phyloP scores from a whole-genome alignment of 345 rosid genomes.

The Dovyalis caffra region DNA sequence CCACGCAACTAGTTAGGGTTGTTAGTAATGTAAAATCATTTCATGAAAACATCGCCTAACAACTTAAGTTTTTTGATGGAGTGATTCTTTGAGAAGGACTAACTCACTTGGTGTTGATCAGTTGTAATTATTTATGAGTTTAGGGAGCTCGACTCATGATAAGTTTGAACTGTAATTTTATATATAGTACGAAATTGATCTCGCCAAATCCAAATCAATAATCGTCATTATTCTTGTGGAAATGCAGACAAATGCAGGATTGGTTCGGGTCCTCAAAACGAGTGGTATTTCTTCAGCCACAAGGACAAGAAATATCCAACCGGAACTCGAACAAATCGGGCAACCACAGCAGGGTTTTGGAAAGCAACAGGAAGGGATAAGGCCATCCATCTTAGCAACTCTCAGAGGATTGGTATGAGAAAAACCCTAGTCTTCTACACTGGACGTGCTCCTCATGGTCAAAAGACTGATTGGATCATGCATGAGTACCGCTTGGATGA shows the following conservation, averaged over 20 bases:
- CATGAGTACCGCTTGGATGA: slow-evolving; percentile 95
- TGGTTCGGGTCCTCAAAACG: slow-evolving; percentile 94
- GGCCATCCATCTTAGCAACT: slow-evolving; percentile 68
- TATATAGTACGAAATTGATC: neutral
- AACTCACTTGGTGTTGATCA: neutral
- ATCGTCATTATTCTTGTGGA: neutral
- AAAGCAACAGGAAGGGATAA: slow-evolving; percentile 99
- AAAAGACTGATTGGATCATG: slow-evolving; percentile 99
- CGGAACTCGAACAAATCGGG: slow-evolving; percentile 92
- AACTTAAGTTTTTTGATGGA: neutral
- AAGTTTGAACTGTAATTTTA: neutral
- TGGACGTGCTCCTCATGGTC: slow-evolving; percentile 99
- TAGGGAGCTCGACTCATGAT: neutral
- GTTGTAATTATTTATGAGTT: neutral
- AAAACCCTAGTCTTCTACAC: slow-evolving; percentile 97
- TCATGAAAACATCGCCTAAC: neutral
- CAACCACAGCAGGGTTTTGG: slow-evolving; percentile 98
- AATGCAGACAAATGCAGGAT: slow-evolving; percentile 79
- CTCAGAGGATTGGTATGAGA: slow-evolving; percentile 89
- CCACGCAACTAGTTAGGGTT: neutral
- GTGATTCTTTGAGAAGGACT: neutral
- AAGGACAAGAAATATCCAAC: slow-evolving; percentile 99
- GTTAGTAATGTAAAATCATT: neutral
- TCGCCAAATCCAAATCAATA: neutral
- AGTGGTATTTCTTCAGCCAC: slow-evolving; percentile 99